Conservation (phyloP, 1,284 basidiomycete genomes). For the Sporisorium iseilematis-ciliati region DNA sequence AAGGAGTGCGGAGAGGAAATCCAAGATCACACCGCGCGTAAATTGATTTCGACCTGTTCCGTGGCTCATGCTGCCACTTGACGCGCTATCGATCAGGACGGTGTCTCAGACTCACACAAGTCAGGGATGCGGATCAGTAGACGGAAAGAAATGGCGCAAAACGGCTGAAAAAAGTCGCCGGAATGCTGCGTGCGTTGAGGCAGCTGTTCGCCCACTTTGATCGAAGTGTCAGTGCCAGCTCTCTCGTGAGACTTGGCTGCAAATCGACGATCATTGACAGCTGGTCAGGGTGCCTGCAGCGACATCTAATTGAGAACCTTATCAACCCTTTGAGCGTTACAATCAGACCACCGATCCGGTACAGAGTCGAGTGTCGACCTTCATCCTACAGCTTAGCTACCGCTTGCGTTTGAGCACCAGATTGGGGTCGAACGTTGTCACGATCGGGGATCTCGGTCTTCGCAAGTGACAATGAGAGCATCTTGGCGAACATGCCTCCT, state of each 20-base stretch:
- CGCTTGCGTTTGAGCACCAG: too few species aligned
- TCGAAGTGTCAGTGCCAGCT: neutral
- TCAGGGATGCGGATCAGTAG: too few species aligned
- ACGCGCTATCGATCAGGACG: conserved; percentile 4
- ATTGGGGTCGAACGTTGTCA: too few species aligned
- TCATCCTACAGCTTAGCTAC: too few species aligned
- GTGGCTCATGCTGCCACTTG: neutral
- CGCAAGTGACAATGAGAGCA: too few species aligned
- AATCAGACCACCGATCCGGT: too few species aligned
- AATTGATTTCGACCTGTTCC: neutral
- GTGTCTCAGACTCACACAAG: neutral
- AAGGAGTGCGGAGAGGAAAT: conserved; percentile 1
- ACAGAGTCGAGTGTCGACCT: too few species aligned
- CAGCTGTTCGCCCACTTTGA: neutral
- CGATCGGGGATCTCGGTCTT: too few species aligned
- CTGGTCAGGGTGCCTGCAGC: too few species aligned
- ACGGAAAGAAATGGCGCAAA: neutral
- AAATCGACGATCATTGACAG: neutral
- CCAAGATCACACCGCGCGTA: conserved; percentile 3
- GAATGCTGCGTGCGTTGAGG: neutral
- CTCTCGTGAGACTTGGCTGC: neutral
- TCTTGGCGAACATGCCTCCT: too few species aligned
- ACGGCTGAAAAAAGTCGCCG: neutral
- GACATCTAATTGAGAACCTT: too few species aligned
- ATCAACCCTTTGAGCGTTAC: too few species aligned